phyloP scores from a whole-genome alignment of 306 rosid species.

The Vigna mungo region DNA sequence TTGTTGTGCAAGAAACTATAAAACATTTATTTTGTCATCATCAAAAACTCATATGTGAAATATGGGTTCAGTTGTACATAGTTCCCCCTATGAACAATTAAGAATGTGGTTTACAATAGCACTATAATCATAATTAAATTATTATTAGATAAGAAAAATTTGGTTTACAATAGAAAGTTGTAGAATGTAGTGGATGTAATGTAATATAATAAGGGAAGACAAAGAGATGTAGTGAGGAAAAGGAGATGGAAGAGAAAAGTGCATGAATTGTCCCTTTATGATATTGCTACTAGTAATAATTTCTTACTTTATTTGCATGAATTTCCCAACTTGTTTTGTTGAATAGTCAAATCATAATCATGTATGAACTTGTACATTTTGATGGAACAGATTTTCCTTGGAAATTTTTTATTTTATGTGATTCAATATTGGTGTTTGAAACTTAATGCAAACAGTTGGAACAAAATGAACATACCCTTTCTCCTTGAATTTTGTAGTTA shows the following conservation, averaged over 20 bases:
- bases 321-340: slow-evolving; percentile 11
- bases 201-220: neutral
- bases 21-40: no score
- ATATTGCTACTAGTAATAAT: neutral
- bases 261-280: neutral
- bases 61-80: no score
- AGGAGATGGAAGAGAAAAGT: neutral
- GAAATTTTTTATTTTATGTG: neutral
- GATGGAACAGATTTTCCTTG: neutral
- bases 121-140: neutral
- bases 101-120: neutral
- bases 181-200: neutral
- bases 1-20: no score
- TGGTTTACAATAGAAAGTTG: neutral
- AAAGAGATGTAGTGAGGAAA: neutral
- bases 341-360: slow-evolving; percentile 9
- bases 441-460: slow-evolving; percentile 61
- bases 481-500: slow-evolving; percentile 49
- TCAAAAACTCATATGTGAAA: no score
- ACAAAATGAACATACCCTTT: slow-evolving; percentile 74
- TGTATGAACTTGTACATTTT: neutral
- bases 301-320: neutral
- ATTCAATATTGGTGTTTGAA: slow-evolving; percentile 12
- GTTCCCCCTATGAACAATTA: no score
- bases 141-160: neutral